A percentile compares a stretch with the other conserved stretches of the same genome.
These are phyloP conservation scores for Yamadazyma blattariae DNA, from an alignment of 1,139 yeast species.

Conservation along the genomic window DNA sequence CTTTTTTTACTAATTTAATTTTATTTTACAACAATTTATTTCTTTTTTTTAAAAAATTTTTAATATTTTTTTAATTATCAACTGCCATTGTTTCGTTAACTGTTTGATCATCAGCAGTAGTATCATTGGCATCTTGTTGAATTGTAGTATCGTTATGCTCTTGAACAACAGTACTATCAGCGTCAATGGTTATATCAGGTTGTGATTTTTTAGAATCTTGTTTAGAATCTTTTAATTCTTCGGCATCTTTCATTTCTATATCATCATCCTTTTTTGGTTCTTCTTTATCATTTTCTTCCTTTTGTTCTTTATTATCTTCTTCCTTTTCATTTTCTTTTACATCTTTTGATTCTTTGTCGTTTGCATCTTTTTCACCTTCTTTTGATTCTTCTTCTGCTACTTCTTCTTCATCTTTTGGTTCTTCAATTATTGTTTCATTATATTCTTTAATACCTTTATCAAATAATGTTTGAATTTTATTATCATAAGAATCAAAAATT, in stretches of 20 bases:
- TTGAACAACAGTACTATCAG: slow-evolving; percentile 36
- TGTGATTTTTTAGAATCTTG: slow-evolving; percentile 7
- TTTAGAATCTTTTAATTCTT: slow-evolving; percentile 3
- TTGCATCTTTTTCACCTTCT: slow-evolving; percentile 6
- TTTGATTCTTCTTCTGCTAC: slow-evolving; percentile 8
- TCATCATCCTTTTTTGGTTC: neutral
- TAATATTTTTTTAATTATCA: neutral
- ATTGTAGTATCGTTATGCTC: slow-evolving; percentile 43
- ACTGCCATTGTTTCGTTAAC: slow-evolving; percentile 28
- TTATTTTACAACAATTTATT: too few relatives aligned
- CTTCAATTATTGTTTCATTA: slow-evolving; percentile 17
- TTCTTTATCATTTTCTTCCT: neutral
- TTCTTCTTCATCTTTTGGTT: slow-evolving; percentile 9
- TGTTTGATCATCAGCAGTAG: slow-evolving; percentile 42
- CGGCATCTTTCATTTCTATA: slow-evolving; percentile 9
- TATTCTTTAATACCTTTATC: slow-evolving; percentile 33
- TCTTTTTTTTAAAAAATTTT: too few relatives aligned
- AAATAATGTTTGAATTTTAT: slow-evolving; percentile 24
- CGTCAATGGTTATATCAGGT: slow-evolving; percentile 21
- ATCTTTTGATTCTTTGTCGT: slow-evolving; percentile 8
- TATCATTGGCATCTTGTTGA: slow-evolving; percentile 43
- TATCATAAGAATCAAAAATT: slow-evolving; percentile 19
- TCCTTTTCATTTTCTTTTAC: slow-evolving; percentile 9
- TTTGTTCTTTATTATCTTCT: slow-evolving; percentile 2
- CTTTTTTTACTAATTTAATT: too few relatives aligned